Base-by-base conservation (phyloP, 73 alveolate genomes). In the Paraurostyla sp. region DNA sequence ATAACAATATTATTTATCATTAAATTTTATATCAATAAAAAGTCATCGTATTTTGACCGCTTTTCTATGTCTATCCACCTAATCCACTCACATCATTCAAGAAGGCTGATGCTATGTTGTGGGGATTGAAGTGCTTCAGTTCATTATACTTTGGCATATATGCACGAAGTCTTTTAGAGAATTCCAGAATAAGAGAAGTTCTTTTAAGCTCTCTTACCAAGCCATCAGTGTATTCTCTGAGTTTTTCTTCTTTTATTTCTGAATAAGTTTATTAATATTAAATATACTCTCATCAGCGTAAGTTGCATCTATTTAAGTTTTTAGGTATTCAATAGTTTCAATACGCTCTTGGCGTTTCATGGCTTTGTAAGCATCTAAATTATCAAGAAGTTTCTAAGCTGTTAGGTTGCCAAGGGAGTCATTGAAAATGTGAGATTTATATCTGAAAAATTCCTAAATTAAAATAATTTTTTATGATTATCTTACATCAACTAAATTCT, bases 131-230 rank as follows among this genome's bases (percentile, higher is more conserved):
- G 76, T 87, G 89, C 62, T 87, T 87, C n/a, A 87, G 71, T 33
- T 87, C 93, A 42, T 87, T 87, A 25, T 76, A 52, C 43, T 87
- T 87, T 9, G 93, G 93, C 93, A 87, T 87, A 51, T 20, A 87
- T 22, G 51, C 54, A 18, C 54, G 13, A 7, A 87, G 59, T 25
- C 56, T 52, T 36, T 87, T 87, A 2, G 89, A 29, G 57, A 87
- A 87, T 35, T 63, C 80, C 45, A 85, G 0, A 41, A 87, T 87
- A 2, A 87, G 45, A 40, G 93, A 80, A 23, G 93, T 87, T 16
- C 87, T 49, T 25, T 18, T 71, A 7, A 87, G 89, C 25, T 73
- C 54, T 13, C 20, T 29, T 11, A 87, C 93, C 35, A 87, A 71
- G 18, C 83, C 54, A 27, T 87, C 57, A 30, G 93, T 87, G 58